phyloP scores from a whole-genome alignment of 2,329 filamentous ascomycete species.

The Ilyonectria mors-panacis region DNA sequence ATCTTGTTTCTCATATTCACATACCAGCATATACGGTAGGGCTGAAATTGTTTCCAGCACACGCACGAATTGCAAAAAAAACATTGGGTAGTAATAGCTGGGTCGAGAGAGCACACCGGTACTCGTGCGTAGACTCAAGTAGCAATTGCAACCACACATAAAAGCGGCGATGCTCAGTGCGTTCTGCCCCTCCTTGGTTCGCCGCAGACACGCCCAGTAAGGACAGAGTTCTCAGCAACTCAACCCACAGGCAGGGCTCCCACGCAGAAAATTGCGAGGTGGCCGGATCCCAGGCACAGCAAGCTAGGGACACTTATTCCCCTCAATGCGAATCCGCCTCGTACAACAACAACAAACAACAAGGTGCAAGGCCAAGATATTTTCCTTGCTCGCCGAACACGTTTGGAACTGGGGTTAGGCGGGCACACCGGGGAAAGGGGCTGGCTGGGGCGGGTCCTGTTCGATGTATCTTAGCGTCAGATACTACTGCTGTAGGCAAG shows the following conservation, averaged over 20 bases:
- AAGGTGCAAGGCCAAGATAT: background rate
- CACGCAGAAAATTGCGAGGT: background rate
- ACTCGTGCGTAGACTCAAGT: background rate
- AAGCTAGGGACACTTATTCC: background rate
- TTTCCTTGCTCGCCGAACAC: conserved; percentile 1
- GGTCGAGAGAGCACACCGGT: background rate
- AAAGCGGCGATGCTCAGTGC: conserved; percentile 4
- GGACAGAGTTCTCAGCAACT: background rate
- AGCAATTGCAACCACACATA: background rate
- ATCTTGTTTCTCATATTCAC: background rate
- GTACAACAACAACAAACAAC: background rate
- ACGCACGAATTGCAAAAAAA: background rate
- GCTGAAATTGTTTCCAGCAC: conserved; percentile 4
- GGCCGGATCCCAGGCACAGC: background rate
- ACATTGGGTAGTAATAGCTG: background rate
- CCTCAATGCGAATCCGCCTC: conserved; percentile 9
- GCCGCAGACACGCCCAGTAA: background rate
- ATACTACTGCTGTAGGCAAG: background rate
- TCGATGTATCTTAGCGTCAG: conserved; percentile 7
- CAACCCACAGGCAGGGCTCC: background rate
- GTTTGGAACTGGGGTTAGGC: conserved; percentile 1
- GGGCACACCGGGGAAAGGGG: background rate
- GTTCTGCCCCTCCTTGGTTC: background rate
- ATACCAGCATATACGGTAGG: conserved; percentile 23
- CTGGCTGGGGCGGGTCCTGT: background rate